Percentiles rank a stretch among this genome's conserved stretches.
These are phyloP conservation scores for Priceomyces melissophilus DNA, from an alignment of 805 yeast species.

Conservation along the genomic window DNA sequence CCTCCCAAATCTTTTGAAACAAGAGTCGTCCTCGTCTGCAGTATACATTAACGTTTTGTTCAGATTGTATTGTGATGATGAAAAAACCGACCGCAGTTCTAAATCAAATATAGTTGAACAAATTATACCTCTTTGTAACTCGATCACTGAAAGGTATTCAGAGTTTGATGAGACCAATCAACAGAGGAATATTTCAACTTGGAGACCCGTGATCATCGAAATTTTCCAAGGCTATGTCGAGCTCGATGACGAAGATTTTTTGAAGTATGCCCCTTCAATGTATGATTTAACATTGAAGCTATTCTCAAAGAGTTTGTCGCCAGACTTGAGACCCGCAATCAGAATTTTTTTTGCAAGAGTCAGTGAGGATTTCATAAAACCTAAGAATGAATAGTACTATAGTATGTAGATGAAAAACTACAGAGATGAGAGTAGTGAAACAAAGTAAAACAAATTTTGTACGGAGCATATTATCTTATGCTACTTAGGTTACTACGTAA, in stretches of 20 bases:
- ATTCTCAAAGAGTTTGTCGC: constrained; percentile 57
- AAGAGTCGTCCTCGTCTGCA: constrained; percentile 87
- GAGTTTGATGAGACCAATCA: constrained; percentile 75
- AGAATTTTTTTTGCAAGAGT: constrained; percentile 54
- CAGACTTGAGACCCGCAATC: constrained; percentile 60
- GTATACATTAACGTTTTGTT: constrained; percentile 80
- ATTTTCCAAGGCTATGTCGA: constrained; percentile 78
- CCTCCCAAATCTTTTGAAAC: constrained; percentile 85
- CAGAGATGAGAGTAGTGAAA: background rate
- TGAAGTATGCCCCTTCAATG: constrained; percentile 53
- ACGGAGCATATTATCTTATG: too few relatives aligned
- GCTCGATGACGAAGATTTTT: constrained; percentile 71
- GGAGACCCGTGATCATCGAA: constrained; percentile 92
- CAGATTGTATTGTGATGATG: constrained; percentile 68
- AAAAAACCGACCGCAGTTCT: constrained; percentile 44
- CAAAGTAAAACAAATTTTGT: too few relatives aligned
- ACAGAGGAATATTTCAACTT: constrained; percentile 71
- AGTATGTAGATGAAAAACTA: background rate
- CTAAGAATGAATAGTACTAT: background rate
- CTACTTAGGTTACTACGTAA: background rate
- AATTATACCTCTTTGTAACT: constrained; percentile 62
- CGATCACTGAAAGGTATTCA: constrained; percentile 67
- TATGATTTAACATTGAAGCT: constrained; percentile 57
- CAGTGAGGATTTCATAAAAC: constrained; percentile 38
- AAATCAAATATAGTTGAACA: constrained; percentile 51